phyloP scores from a whole-genome alignment of 768 basidiomycete species.

The Russula virescens region DNA sequence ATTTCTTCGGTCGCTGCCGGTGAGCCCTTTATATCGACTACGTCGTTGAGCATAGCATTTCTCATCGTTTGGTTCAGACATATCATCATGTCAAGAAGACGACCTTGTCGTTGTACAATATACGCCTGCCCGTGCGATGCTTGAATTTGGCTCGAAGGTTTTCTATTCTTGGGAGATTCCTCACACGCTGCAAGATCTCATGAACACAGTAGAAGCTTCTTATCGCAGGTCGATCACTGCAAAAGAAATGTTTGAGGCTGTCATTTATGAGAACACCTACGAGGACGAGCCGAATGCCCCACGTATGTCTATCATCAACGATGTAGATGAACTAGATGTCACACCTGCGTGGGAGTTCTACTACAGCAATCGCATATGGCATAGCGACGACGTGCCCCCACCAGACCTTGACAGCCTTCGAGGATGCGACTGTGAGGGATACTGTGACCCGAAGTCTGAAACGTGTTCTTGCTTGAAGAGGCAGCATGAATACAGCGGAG shows the following conservation, averaged over 20 bases:
- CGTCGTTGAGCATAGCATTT: neutral
- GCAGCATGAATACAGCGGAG: constrained; percentile 43
- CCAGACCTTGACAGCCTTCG: constrained; percentile 53
- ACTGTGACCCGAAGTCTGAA: constrained; percentile 67
- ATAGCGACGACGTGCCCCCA: constrained; percentile 58
- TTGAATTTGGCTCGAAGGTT: constrained; percentile 26
- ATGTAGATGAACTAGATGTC: constrained; percentile 53
- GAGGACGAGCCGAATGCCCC: constrained; percentile 67
- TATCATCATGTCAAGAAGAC: neutral
- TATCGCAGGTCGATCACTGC: constrained; percentile 40
- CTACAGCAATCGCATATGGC: constrained; percentile 81
- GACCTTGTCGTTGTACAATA: constrained; percentile 14
- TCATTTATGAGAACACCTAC: constrained; percentile 59
- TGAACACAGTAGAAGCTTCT: constrained; percentile 47
- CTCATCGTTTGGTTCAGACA: neutral
- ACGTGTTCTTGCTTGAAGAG: constrained; percentile 63
- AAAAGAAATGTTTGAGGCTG: constrained; percentile 54
- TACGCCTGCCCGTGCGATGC: constrained; percentile 20
- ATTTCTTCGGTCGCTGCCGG: neutral
- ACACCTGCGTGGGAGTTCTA: constrained; percentile 83
- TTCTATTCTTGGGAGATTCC: constrained; percentile 48
- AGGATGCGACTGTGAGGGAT: constrained; percentile 71
- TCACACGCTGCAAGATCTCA: constrained; percentile 56
- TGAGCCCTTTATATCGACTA: neutral
- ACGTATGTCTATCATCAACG: constrained; percentile 59